Conservation (phyloP, 2,329 filamentous ascomycete species). For the Hypoxylon sp. region DNA sequence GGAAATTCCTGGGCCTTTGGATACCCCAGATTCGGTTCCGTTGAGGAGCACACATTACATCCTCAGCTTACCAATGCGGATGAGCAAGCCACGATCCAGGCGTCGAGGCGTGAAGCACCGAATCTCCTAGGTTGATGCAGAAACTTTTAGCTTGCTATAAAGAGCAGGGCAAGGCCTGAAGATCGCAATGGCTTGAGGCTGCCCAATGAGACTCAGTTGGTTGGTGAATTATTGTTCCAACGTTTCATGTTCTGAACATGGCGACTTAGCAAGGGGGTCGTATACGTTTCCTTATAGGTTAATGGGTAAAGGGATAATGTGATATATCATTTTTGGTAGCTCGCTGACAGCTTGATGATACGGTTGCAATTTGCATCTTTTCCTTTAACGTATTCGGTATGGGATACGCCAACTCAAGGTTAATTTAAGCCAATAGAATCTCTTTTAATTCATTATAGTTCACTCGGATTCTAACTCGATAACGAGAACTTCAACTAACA, state of each 20-base stretch:
- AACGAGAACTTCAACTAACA: background rate
- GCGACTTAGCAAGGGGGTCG: constrained; percentile 21
- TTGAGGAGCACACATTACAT: constrained; percentile 16
- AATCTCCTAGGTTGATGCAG: constrained; percentile 26
- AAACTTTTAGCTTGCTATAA: constrained; percentile 19
- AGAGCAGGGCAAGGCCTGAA: constrained; percentile 14
- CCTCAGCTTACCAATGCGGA: constrained; percentile 17
- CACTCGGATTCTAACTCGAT: background rate
- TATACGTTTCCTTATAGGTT: constrained; percentile 23
- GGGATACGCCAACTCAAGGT: background rate
- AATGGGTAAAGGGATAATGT: constrained; percentile 24
- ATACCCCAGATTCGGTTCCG: constrained; percentile 40
- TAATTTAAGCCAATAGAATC: background rate
- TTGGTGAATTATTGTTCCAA: constrained; percentile 24
- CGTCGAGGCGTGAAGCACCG: constrained; percentile 15
- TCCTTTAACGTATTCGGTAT: background rate
- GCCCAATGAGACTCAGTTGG: constrained; percentile 18
- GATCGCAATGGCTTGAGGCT: constrained; percentile 29
- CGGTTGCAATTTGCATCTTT: constrained; percentile 4
- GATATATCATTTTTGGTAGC: constrained; percentile 34
- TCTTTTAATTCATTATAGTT: background rate
- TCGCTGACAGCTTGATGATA: constrained; percentile 13
- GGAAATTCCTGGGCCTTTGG: constrained; percentile 20
- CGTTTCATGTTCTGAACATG: constrained; percentile 35
- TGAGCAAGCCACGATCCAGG: constrained; percentile 31